Base-by-base conservation (phyloP, 192 early-diverging fungal genomes). In the Entophlyctis luteolus region DNA sequence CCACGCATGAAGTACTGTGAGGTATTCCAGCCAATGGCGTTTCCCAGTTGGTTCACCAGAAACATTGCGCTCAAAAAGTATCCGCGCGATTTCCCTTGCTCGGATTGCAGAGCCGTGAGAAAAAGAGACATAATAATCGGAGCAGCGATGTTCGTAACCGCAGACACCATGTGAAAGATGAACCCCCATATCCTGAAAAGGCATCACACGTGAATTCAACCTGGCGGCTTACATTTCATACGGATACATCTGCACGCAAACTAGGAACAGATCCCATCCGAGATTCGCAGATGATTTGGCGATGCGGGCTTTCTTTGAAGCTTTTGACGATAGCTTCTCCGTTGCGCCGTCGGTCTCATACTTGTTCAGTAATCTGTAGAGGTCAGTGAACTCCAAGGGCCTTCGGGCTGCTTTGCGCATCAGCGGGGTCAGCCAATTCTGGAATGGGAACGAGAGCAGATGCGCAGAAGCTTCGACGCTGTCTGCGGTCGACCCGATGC, bases 1-100 rank as follows among this genome's bases (percentile, higher is more conserved):
- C 60, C 60, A 47, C 60, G 60, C 60, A 49, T 47, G 4, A 49
- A 32, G 47, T 63, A 63, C 32, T 63, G 60, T 6, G 22, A 29
- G 12, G 46, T 34, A 29, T 63, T 63, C 60, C 60, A 63, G 4
- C 60, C 60, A 32, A 63, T 12, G 2, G 60, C 60, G 36, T 63
- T 63, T 5, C 27, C 27, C 8, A 47, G 29, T 25, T 63, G 60
- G 42, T 63, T 63, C 2, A 63, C 2, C 14, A 63, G 45, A 32
- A 63, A 63, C 60, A 63, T 63, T 14, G 32, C 31, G 60, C 46
- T 31, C 4, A 63, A 8, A 5, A 63, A 47, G 60, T 63, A 63
- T 14, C 60, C 60, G 23, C 36, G 50, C 16, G 8, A 22, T 34
- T 49, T 49, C 25, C n/a, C 12, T 5, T 6, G 6, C 1, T 47